These are phyloP conservation scores for Geotrichum macrosporum DNA, from an alignment of 1,139 yeast species.

Conservation along the genomic window DNA sequence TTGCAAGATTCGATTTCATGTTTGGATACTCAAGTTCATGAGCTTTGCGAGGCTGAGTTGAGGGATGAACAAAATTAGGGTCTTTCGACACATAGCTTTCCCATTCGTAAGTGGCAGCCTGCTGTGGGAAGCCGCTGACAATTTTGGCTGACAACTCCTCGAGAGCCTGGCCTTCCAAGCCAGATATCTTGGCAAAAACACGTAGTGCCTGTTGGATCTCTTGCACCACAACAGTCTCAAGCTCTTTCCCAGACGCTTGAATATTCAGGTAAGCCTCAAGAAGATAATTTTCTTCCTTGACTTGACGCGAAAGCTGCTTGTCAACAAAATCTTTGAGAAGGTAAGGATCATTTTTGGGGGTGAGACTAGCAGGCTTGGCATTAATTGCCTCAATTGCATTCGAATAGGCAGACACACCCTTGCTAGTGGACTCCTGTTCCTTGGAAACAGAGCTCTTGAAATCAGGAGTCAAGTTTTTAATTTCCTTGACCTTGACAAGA, in stretches of 20 bases:
- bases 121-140: constrained; percentile 66
- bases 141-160: constrained; percentile 55
- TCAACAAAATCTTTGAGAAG: constrained; percentile 68
- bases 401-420: constrained; percentile 30
- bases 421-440: constrained; percentile 58
- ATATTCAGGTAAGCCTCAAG: constrained; percentile 85
- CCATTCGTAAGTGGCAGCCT: constrained; percentile 85
- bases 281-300: constrained; percentile 77
- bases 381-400: constrained; percentile 32
- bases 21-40: constrained; percentile 61
- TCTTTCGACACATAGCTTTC: constrained; percentile 72
- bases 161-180: constrained; percentile 25
- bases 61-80: constrained; percentile 70
- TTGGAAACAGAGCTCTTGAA: constrained; percentile 69
- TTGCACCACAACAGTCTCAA: constrained; percentile 80
- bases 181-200: constrained; percentile 54
- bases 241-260: constrained; percentile 81
- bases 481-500: constrained; percentile 79
- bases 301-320: constrained; percentile 67
- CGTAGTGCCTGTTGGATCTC: constrained; percentile 80
- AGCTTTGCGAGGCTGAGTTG: constrained; percentile 61
- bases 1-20: constrained; percentile 65
- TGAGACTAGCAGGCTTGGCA: constrained; percentile 36
- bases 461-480: constrained; percentile 73
- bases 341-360: constrained; percentile 71